A percentile compares a stretch with the other conserved stretches of the same genome.
Evolutionary conservation across 2,329 filamentous ascomycete genomes (phyloP).

Genomic region (Verticillium isaacii): DNA sequence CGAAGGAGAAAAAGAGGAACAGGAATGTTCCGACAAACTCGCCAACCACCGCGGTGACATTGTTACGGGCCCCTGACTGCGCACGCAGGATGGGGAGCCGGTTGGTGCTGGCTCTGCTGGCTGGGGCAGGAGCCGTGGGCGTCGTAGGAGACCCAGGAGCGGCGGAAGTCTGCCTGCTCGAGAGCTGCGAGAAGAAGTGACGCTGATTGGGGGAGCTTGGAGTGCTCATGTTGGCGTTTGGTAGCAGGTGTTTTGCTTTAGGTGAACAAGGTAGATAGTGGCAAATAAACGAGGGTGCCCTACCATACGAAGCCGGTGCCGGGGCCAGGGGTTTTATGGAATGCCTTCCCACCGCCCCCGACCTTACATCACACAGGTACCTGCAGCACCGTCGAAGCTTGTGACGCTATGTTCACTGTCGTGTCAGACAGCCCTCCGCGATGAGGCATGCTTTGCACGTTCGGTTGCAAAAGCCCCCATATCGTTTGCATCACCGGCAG

Average conservation of each 20-base stretch:
- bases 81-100: neutral
- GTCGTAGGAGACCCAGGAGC: neutral
- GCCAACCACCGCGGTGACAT: slow-evolving; percentile 36
- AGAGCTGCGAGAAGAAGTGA: neutral
- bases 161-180: neutral
- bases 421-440: neutral
- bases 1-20: slow-evolving; percentile 42
- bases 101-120: neutral
- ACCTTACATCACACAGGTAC: neutral
- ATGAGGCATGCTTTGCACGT: neutral
- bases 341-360: neutral
- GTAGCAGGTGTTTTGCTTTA: neutral
- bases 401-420: neutral
- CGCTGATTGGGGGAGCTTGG: neutral
- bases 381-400: neutral
- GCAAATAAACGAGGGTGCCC: neutral
- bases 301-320: neutral
- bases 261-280: neutral
- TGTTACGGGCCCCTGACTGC: slow-evolving; percentile 20
- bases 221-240: neutral
- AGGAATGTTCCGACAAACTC: slow-evolving; percentile 51
- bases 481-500: neutral
- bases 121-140: neutral
- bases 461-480: neutral
- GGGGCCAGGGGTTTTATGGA: neutral